These are phyloP conservation scores for Neoconidiobolus thromboides DNA, from an alignment of 371 early-diverging fungal species.

Conservation along the genomic window DNA sequence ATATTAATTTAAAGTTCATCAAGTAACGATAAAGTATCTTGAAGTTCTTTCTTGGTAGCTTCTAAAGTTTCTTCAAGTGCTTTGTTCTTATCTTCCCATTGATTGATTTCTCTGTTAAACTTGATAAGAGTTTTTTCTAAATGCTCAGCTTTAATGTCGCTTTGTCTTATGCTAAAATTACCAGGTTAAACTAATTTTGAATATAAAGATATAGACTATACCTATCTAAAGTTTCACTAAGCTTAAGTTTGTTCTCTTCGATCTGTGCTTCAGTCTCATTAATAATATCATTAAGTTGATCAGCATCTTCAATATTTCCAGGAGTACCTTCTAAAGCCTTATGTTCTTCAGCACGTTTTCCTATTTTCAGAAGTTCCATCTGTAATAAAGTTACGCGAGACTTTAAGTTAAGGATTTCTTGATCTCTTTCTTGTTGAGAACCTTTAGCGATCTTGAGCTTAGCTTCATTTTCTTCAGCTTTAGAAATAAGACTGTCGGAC, in stretches of 20 bases:
- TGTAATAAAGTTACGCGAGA: background rate
- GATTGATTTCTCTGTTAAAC: background rate
- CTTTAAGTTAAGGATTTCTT: conserved; percentile 4
- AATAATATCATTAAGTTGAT: conserved; percentile 6
- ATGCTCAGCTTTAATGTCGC: conserved; percentile 4
- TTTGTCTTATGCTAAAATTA: background rate
- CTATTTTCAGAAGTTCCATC: conserved; percentile 5
- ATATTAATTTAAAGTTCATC: conserved; percentile 1
- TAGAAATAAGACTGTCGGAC: background rate
- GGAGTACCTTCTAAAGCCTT: conserved; percentile 5
- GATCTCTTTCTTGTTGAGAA: conserved; percentile 3
- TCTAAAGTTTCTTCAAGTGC: background rate
- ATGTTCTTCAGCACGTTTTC: conserved; percentile 4
- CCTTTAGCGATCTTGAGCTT: conserved; percentile 1
- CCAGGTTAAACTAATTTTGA: background rate
- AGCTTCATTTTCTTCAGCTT: conserved; percentile 4
- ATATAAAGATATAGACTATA: background rate
- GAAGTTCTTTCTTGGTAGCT: conserved; percentile 4
- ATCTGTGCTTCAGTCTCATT: background rate
- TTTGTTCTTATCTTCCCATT: conserved; percentile 2
- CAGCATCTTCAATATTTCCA: conserved; percentile 1
- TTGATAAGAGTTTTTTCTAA: background rate
- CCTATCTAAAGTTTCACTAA: conserved; percentile 5
- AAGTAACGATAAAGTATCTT: background rate
- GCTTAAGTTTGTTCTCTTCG: background rate